Evolutionary conservation across 495 filamentous ascomycete species (phyloP), one percentile per base, ranked within the genome.

Genomic region (Sporormia fimetaria): DNA sequence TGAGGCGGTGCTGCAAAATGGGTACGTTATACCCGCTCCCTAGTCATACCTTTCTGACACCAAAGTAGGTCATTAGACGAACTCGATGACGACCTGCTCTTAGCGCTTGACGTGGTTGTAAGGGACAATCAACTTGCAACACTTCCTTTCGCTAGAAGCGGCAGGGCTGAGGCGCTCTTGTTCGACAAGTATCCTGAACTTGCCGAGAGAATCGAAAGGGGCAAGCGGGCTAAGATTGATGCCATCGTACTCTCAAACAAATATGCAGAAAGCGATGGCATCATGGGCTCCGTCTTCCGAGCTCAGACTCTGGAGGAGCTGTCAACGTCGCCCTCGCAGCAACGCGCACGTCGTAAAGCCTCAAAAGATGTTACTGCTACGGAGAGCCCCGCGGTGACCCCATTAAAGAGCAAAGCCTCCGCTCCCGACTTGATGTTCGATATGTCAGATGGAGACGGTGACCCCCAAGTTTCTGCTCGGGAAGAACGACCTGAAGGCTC

Each of bases 1-100:
- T 25, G 88, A 95, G 55, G 75, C 75, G 3, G 79, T 95, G 69
- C 74, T 98, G 26, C 80, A 92, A 54, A 92, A 93, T 47, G 80
- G 82, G 68, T 78, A 68, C 53, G 63, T 61, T 17, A 25, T 22
- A 30, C 38, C 37, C 22, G n/a, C n/a, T n/a, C 30, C 18, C 9
- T 27, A 18, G 14, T 41, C 23, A 15, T 14, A 46, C 3, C 0
- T 25, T 8, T 8, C 8, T 20, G 51, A 63, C 50, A 61, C 40
- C 26, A 43, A 39, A 4, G 28, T 41, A 78, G 74, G 44, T 69
- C 83, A 22, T 67, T 98, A 6, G 79, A 87, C 47, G 81, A 84
- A 42, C 71, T 98, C n/a, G 85, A 95, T 32, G 73, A 79, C n/a
- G 75, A 87, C 36, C 58, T 95, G 29, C 67, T 95, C 21, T 37